Percentiles rank a stretch among this genome's conserved stretches.
phyloP scores from a whole-genome alignment of 352 stramenopile genomes.

The Phytophthora capsici region DNA sequence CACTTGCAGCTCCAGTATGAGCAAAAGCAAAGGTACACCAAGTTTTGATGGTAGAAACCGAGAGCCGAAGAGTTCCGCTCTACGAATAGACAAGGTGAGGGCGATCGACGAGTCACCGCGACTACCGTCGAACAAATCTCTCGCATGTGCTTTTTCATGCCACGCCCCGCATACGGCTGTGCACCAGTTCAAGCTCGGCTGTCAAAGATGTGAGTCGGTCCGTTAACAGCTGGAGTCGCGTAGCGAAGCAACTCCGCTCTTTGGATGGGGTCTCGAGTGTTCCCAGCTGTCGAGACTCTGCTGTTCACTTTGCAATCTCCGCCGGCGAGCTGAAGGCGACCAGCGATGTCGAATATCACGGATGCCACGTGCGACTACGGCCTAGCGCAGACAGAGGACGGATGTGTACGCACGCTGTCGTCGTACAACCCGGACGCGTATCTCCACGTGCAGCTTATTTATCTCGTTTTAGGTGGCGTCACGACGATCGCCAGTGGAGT shows the following conservation, averaged over 20 bases:
- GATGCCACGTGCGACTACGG: constrained; percentile 41
- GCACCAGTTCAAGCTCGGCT: constrained; percentile 15
- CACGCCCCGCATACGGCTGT: constrained; percentile 29
- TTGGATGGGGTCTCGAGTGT: constrained; percentile 19
- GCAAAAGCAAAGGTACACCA: not conserved
- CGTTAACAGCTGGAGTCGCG: constrained; percentile 24
- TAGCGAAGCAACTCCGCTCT: constrained; percentile 28
- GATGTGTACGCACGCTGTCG: constrained; percentile 36
- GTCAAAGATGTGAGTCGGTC: constrained; percentile 35
- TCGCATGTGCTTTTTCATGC: constrained; percentile 18
- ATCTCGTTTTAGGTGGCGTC: constrained; percentile 35
- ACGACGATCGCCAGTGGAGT: constrained; percentile 28
- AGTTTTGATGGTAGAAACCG: no score
- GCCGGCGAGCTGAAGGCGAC: constrained; percentile 5
- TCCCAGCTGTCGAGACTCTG: constrained; percentile 18
- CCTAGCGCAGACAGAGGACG: constrained; percentile 32
- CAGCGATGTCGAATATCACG: constrained; percentile 37
- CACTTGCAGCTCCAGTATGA: not conserved
- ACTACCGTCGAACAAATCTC: constrained; percentile 32
- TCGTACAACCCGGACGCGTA: constrained; percentile 40
- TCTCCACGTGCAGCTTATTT: constrained; percentile 39
- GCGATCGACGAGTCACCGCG: not conserved
- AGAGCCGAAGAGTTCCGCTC: not conserved
- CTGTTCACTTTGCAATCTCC: constrained; percentile 34
- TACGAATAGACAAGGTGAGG: not conserved